Evolutionary conservation across 1,139 yeast genomes (phyloP).

Genomic region (Pichia sp.): DNA sequence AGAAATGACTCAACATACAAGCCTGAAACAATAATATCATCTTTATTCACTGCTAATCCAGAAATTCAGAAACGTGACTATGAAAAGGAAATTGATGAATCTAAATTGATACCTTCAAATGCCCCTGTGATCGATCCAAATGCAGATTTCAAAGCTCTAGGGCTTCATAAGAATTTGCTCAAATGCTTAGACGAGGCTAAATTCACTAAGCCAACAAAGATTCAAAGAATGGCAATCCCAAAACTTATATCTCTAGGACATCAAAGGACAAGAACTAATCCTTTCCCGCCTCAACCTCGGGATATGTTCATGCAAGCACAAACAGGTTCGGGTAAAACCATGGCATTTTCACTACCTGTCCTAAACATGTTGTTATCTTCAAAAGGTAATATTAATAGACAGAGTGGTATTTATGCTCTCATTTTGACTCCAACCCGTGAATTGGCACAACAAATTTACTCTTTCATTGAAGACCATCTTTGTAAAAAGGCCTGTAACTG

Average conservation of each 20-base stretch:
- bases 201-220: slow-evolving; percentile 72
- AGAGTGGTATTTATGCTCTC: slow-evolving; percentile 83
- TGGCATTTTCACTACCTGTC: slow-evolving; percentile 83
- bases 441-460: slow-evolving; percentile 84
- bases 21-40: slow-evolving; percentile 57
- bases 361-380: slow-evolving; percentile 60
- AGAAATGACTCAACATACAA: slow-evolving; percentile 18
- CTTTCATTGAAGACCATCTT: slow-evolving; percentile 62
- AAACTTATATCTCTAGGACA: slow-evolving; percentile 35
- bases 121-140: slow-evolving; percentile 67
- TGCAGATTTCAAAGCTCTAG: slow-evolving; percentile 60
- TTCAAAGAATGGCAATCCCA: slow-evolving; percentile 83
- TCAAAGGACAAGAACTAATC: slow-evolving; percentile 37
- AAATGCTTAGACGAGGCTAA: slow-evolving; percentile 57
- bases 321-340: slow-evolving; percentile 93
- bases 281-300: slow-evolving; percentile 24
- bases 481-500: slow-evolving; percentile 65
- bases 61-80: slow-evolving; percentile 35
- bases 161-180: slow-evolving; percentile 52
- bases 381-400: slow-evolving; percentile 47
- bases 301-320: slow-evolving; percentile 90
- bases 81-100: slow-evolving; percentile 32
- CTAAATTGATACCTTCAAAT: slow-evolving; percentile 61
- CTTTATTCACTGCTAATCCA: slow-evolving; percentile 75
- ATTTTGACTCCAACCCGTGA: slow-evolving; percentile 92